Conservation (phyloP, 192 early-diverging fungal species). For the Mortierella hygrophila region DNA sequence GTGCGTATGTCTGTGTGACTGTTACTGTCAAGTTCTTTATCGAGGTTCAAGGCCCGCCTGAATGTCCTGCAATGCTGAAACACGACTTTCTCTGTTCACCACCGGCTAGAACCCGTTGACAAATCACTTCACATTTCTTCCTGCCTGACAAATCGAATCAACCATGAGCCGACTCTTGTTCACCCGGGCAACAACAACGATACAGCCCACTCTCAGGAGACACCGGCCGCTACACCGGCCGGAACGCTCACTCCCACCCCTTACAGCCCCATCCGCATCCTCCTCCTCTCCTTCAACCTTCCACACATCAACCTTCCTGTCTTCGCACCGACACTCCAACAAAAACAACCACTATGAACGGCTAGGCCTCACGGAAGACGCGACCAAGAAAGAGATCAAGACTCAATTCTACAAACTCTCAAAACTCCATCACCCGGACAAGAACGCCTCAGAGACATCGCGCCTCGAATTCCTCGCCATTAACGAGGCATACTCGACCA, state of each 20-base stretch:
- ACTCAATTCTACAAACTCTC: constrained; percentile 79
- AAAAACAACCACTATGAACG: constrained; percentile 59
- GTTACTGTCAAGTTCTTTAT: no score
- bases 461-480: constrained; percentile 81
- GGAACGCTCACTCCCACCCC: not conserved
- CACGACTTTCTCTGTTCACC: not conserved
- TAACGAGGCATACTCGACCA: constrained; percentile 87
- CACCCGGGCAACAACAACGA: not conserved
- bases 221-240: not conserved
- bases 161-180: constrained; percentile 2
- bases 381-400: constrained; percentile 73
- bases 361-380: constrained; percentile 53
- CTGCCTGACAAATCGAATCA: not conserved
- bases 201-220: not conserved
- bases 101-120: not conserved
- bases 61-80: not conserved
- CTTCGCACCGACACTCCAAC: not conserved
- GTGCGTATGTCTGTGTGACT: no score
- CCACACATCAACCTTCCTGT: not conserved
- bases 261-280: not conserved
- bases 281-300: not conserved
- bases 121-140: not conserved
- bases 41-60: no score
- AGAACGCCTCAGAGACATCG: constrained; percentile 77
- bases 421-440: constrained; percentile 88